Evolutionary conservation across 768 basidiomycete genomes (phyloP).

Genomic region (Tulasnella sp.): DNA sequence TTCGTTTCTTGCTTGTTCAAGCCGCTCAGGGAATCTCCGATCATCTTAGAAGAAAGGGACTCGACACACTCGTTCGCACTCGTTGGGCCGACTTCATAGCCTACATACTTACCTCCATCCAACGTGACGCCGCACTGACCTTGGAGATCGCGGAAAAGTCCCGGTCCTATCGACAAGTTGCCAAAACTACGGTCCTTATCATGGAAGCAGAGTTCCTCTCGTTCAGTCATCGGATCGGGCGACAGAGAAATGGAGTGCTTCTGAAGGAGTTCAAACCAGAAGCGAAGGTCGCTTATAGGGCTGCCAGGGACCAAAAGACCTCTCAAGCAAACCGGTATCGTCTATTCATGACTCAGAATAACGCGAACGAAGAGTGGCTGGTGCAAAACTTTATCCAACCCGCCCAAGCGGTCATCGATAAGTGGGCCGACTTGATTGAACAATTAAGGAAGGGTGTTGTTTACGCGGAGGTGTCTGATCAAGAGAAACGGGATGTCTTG

Average conservation of each 20-base stretch:
- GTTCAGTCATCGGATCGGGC: background rate
- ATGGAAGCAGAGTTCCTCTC: conserved; percentile 34
- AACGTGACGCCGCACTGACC: conserved; percentile 37
- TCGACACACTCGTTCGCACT: background rate
- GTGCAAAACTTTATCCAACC: conserved; percentile 30
- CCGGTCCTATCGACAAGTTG: conserved; percentile 41
- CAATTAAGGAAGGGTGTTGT: conserved; percentile 26
- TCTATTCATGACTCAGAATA: background rate
- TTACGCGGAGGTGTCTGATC: conserved; percentile 40
- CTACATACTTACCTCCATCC: conserved; percentile 39
- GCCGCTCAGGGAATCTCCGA: conserved; percentile 35
- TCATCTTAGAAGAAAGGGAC: conserved; percentile 20
- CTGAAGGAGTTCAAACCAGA: background rate
- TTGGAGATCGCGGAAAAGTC: conserved; percentile 37
- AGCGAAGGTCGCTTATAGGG: background rate
- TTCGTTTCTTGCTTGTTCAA: conserved; percentile 40
- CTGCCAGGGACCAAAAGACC: background rate
- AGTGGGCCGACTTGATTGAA: conserved; percentile 35
- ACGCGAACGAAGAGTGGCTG: conserved; percentile 31
- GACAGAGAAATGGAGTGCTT: background rate
- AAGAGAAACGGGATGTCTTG: conserved; percentile 42
- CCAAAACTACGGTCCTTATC: conserved; percentile 32
- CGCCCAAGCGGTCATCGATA: conserved; percentile 31
- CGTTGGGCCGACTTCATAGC: conserved; percentile 36
- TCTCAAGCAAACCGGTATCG: background rate